Percentiles rank a stretch among this genome's conserved stretches.
Evolutionary conservation across 805 yeast species (phyloP).

Genomic region (Yamadazyma phyllophila): DNA sequence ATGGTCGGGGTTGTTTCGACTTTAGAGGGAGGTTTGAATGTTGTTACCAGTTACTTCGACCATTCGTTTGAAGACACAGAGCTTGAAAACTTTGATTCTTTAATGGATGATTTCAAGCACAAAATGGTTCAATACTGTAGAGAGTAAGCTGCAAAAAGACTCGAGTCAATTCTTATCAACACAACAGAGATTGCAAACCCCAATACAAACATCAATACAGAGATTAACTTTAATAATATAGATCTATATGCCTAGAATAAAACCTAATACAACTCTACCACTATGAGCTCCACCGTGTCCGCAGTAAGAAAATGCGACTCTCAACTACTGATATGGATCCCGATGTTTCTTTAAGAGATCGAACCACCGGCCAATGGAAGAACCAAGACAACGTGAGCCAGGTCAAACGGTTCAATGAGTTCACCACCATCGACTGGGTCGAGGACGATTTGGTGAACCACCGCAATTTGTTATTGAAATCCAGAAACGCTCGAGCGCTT

Average conservation of each 20-base stretch:
- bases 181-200: too few species aligned
- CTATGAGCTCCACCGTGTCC: too few species aligned
- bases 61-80: slow-evolving; percentile 24
- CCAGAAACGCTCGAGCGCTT: slow-evolving; percentile 11
- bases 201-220: too few species aligned
- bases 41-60: slow-evolving; percentile 32
- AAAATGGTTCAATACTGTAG: slow-evolving; percentile 17
- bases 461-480: slow-evolving; percentile 24
- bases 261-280: too few species aligned
- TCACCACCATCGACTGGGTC: slow-evolving; percentile 69
- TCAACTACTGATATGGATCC: background rate
- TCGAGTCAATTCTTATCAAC: too few species aligned
- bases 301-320: background rate
- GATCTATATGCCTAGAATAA: too few species aligned
- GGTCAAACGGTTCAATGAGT: slow-evolving; percentile 55
- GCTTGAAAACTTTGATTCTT: slow-evolving; percentile 22
- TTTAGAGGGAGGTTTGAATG: slow-evolving; percentile 30
- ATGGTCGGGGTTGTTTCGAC: slow-evolving; percentile 32
- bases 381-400: slow-evolving; percentile 35
- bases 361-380: slow-evolving; percentile 37
- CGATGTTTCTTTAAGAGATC: slow-evolving; percentile 18
- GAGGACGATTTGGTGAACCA: slow-evolving; percentile 57
- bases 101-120: slow-evolving; percentile 17
- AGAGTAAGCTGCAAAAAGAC: background rate
- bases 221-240: too few species aligned